phyloP scores from a whole-genome alignment of 306 rosid species.

The Rosa multiflora region DNA sequence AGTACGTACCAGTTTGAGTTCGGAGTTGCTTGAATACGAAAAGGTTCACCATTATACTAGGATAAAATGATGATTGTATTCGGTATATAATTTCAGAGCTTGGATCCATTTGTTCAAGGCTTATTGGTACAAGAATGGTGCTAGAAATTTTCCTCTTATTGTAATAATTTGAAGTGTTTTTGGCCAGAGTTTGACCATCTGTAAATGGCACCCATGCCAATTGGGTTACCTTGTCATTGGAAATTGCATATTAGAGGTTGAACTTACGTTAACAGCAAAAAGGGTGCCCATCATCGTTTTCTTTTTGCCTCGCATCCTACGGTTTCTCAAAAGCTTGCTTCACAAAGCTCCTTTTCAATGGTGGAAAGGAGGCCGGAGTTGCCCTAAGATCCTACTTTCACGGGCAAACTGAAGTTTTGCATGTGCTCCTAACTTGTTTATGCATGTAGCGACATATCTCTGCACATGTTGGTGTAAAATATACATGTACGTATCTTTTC shows the following conservation, averaged over 20 bases:
- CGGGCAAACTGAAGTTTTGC: neutral
- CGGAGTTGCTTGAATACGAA: too few relatives aligned
- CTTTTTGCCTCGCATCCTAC: neutral
- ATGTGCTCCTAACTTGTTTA: conserved; percentile 1
- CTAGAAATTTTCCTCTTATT: too few relatives aligned
- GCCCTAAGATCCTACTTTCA: neutral
- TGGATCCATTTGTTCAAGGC: too few relatives aligned
- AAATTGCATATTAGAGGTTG: neutral
- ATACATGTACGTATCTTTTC: neutral
- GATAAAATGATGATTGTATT: too few relatives aligned
- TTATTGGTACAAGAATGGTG: too few relatives aligned
- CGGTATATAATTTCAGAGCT: too few relatives aligned
- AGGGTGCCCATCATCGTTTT: neutral
- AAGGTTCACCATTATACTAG: too few relatives aligned
- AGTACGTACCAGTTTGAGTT: too few relatives aligned
- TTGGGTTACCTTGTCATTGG: too few relatives aligned
- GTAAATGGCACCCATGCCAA: too few relatives aligned
- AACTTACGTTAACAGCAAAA: neutral
- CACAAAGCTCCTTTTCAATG: neutral
- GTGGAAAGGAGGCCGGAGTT: neutral
- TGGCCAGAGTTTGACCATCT: too few relatives aligned
- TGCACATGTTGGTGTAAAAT: neutral
- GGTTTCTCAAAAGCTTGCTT: neutral
- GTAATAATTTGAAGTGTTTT: too few relatives aligned
- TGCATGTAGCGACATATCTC: neutral